Percentiles rank a stretch among this genome's conserved stretches.
Evolutionary conservation across 371 early-diverging fungal genomes (phyloP).

Genomic region (Mucor piriformis): DNA sequence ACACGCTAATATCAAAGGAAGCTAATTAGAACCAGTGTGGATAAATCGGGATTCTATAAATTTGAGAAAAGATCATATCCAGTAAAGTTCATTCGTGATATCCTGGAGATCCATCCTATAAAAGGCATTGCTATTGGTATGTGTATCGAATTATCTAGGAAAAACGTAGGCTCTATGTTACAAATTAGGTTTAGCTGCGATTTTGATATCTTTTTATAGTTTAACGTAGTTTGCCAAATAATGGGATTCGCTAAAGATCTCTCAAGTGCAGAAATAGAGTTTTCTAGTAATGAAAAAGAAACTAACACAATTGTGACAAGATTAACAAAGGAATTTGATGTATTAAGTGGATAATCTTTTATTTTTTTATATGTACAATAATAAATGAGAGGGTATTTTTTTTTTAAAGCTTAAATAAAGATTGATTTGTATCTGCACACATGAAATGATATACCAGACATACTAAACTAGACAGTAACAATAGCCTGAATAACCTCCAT

Average conservation of each 20-base stretch:
- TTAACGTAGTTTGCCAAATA: constrained; percentile 10
- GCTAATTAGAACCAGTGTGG: background rate
- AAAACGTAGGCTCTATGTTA: constrained; percentile 11
- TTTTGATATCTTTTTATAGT: constrained; percentile 5
- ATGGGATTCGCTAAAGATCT: constrained; percentile 4
- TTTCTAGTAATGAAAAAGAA: constrained; percentile 1
- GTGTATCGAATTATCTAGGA: constrained; percentile 16
- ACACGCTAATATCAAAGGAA: background rate
- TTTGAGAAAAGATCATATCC: constrained; percentile 7
- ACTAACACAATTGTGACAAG: background rate
- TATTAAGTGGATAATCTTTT: background rate
- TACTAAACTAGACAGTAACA: constrained; percentile 33
- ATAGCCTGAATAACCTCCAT: constrained; percentile 35
- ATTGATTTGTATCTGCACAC: constrained; percentile 17
- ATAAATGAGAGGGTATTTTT: background rate
- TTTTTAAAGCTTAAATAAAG: constrained; percentile 4
- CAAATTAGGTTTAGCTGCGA: background rate
- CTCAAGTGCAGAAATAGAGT: constrained; percentile 5
- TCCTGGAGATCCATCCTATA: constrained; percentile 32
- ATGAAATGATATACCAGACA: constrained; percentile 40
- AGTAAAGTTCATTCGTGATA: constrained; percentile 24
- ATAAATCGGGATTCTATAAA: background rate
- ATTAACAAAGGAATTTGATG: background rate
- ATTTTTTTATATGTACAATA: background rate
- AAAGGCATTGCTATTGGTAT: constrained; percentile 20